Conservation (phyloP, 768 basidiomycete genomes). For the Ephemerocybe angulata region DNA sequence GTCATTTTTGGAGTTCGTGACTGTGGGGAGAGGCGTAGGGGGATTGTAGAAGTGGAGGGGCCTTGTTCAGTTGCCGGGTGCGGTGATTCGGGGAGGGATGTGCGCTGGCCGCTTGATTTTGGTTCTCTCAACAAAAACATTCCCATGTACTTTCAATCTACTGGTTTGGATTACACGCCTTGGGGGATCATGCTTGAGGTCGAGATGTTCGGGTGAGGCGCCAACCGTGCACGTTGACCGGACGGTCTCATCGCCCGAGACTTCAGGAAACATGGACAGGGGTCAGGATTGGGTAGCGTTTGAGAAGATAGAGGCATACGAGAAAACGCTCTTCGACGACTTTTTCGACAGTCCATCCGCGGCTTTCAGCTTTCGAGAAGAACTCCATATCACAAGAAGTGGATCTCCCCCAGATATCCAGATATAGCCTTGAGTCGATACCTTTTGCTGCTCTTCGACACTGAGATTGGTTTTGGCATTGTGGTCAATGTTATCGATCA, state of each 20-base stretch:
- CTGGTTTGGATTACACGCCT: too few relatives aligned
- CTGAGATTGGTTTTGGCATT: slow-evolving; percentile 64
- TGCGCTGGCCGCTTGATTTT: not conserved
- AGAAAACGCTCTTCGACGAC: slow-evolving; percentile 62
- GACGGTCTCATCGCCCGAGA: slow-evolving; percentile 72
- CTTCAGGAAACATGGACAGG: slow-evolving; percentile 85
- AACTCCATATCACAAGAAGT: slow-evolving; percentile 72
- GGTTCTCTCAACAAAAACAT: not conserved
- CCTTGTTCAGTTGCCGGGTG: not conserved
- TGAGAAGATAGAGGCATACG: slow-evolving; percentile 45
- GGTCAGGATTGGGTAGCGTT: not conserved
- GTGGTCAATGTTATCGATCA: slow-evolving; percentile 69
- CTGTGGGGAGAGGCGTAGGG: not conserved
- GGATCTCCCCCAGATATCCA: slow-evolving; percentile 65
- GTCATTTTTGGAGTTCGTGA: not conserved
- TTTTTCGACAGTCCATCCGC: slow-evolving; percentile 73
- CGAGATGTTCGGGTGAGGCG: slow-evolving; percentile 34
- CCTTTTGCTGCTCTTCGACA: slow-evolving; percentile 31
- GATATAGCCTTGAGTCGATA: slow-evolving; percentile 58
- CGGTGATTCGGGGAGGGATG: not conserved
- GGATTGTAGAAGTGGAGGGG: not conserved
- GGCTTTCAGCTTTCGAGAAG: slow-evolving; percentile 57
- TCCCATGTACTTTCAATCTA: not conserved
- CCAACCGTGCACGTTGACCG: slow-evolving; percentile 87
- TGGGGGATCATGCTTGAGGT: not conserved